A percentile compares a stretch with the other conserved stretches of the same genome.
Conservation (phyloP, 345 rosid species). For the Turnera subulata region DNA sequence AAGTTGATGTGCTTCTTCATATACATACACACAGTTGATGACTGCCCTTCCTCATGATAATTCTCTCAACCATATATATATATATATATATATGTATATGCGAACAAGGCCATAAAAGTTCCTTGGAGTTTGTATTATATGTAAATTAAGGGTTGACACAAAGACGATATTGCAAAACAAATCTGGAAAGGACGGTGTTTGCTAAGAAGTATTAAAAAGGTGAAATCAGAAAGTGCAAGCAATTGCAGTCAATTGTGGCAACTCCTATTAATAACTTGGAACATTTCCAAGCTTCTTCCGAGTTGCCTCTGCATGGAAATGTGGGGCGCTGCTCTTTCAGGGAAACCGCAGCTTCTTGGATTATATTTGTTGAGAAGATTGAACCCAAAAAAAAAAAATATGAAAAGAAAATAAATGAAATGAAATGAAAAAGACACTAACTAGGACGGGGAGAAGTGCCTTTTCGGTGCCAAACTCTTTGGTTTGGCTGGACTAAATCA, state of each 20-base stretch:
- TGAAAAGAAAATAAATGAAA: too few relatives aligned
- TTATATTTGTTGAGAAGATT: too few relatives aligned
- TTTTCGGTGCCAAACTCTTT: too few relatives aligned
- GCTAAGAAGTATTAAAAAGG: neutral
- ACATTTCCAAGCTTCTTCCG: neutral
- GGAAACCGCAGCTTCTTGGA: neutral
- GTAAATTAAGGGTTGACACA: constrained; percentile 5
- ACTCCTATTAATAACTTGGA: neutral
- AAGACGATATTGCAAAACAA: neutral
- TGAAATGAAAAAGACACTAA: too few relatives aligned
- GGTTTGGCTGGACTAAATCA: too few relatives aligned
- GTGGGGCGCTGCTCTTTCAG: constrained; percentile 2
- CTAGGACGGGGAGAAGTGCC: too few relatives aligned
- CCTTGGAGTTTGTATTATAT: too few relatives aligned
- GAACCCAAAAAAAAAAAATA: neutral
- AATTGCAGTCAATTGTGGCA: constrained; percentile 14
- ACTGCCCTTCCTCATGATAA: too few relatives aligned
- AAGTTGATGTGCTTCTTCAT: neutral
- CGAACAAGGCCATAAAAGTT: too few relatives aligned
- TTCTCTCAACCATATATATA: too few relatives aligned
- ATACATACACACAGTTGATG: neutral
- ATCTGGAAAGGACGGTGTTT: neutral
- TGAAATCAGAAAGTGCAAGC: neutral
- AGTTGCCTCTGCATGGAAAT: neutral
- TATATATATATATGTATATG: too few relatives aligned